Evolutionary conservation across 352 stramenopile species (phyloP).

Genomic region (Globisporangium irregulare): DNA sequence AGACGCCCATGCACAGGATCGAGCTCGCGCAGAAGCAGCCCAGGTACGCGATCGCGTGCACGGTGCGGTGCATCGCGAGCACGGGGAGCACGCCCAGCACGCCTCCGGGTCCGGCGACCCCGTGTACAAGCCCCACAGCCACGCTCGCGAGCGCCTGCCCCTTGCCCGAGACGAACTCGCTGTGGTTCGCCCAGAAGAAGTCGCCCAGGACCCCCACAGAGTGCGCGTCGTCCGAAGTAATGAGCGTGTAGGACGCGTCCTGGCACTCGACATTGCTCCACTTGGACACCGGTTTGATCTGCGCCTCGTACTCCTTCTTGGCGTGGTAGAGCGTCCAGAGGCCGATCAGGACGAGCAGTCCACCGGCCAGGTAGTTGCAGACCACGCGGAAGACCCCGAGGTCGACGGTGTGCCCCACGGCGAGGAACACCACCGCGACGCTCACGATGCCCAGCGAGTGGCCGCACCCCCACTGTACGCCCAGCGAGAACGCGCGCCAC

Average conservation of each 20-base stretch:
- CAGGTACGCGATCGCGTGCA: slow-evolving; percentile 74
- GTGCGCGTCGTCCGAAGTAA: slow-evolving; percentile 12
- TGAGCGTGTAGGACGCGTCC: slow-evolving; percentile 49
- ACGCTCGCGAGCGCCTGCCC: slow-evolving; percentile 32
- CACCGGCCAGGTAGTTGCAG: slow-evolving; percentile 65
- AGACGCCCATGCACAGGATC: slow-evolving; percentile 86
- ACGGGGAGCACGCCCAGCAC: slow-evolving; percentile 85
- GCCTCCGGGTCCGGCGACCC: slow-evolving; percentile 71
- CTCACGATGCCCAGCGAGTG: slow-evolving; percentile 84
- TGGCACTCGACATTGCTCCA: slow-evolving; percentile 57
- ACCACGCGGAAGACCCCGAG: slow-evolving; percentile 28
- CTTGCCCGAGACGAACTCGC: slow-evolving; percentile 18
- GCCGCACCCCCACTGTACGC: slow-evolving; percentile 85
- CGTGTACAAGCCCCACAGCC: slow-evolving; percentile 82
- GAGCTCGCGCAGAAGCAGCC: slow-evolving; percentile 82
- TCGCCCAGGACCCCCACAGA: background rate
- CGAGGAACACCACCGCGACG: slow-evolving; percentile 53
- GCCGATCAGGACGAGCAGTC: slow-evolving; percentile 62
- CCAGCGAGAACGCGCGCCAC: slow-evolving; percentile 70
- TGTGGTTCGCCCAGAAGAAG: slow-evolving; percentile 16
- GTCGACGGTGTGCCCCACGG: slow-evolving; percentile 35
- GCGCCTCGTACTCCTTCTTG: slow-evolving; percentile 28
- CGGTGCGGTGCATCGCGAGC: slow-evolving; percentile 56
- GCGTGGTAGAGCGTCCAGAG: slow-evolving; percentile 48
- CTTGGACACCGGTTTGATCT: slow-evolving; percentile 30